These are phyloP conservation scores for Penicillium flavigenum DNA, from an alignment of 495 filamentous ascomycete genomes.

Conservation along the genomic window DNA sequence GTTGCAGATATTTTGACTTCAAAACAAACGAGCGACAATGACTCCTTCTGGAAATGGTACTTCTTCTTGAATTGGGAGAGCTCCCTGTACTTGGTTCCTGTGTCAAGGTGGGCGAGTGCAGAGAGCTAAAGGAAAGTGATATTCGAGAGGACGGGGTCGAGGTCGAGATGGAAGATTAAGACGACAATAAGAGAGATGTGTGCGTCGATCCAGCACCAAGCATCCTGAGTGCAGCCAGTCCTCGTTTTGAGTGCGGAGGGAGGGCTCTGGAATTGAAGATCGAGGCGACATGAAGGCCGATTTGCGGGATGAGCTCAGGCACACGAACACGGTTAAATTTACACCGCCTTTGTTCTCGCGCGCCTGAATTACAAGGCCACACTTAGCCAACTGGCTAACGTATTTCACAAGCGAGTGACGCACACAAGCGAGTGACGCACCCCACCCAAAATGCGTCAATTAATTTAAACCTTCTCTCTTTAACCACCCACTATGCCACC, in stretches of 20 bases:
- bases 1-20: not conserved
- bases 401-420: too few relatives aligned
- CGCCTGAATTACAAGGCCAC: not conserved
- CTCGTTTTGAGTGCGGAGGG: constrained; percentile 2
- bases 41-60: not conserved
- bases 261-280: constrained; percentile 2
- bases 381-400: not conserved
- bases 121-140: not conserved
- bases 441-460: too few relatives aligned
- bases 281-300: not conserved
- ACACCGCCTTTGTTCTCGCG: not conserved
- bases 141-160: not conserved
- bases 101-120: not conserved
- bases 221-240: constrained; percentile 8
- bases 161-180: not conserved
- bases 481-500: too few relatives aligned
- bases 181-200: not conserved
- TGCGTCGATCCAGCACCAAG: not conserved
- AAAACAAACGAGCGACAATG: not conserved
- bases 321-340: not conserved
- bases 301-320: constrained; percentile 9
- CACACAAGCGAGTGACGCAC: too few relatives aligned
- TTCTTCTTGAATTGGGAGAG: not conserved
- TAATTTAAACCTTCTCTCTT: too few relatives aligned
- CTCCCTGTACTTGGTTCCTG: not conserved